Evolutionary conservation across 768 basidiomycete genomes (phyloP).

Genomic region (Baorangia bicolor): DNA sequence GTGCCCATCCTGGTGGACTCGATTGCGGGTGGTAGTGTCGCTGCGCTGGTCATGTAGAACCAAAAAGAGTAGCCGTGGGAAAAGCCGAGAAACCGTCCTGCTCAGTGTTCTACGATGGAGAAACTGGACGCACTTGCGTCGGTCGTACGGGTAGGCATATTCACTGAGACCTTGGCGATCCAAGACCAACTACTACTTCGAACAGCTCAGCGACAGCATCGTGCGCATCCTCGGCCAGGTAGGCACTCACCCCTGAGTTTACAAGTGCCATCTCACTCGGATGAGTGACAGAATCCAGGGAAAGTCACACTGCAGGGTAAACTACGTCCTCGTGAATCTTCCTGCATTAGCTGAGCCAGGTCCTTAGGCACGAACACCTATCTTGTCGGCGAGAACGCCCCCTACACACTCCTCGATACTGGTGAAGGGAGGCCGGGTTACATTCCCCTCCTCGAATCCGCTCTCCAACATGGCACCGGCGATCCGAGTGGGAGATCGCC

Average conservation of each 20-base stretch:
- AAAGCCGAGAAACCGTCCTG: too few species aligned
- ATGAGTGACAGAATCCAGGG: slow-evolving; percentile 67
- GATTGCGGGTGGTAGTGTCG: slow-evolving; percentile 19
- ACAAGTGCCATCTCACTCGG: neutral
- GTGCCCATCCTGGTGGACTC: slow-evolving; percentile 37
- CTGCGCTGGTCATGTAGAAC: slow-evolving; percentile 40
- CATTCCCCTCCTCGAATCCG: slow-evolving; percentile 60
- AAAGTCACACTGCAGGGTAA: slow-evolving; percentile 85
- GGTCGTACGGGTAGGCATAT: slow-evolving; percentile 48
- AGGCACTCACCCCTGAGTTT: neutral
- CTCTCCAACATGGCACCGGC: slow-evolving; percentile 46
- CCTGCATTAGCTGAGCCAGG: neutral
- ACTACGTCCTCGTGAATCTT: neutral
- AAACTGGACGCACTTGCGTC: slow-evolving; percentile 51
- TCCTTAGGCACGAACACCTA: slow-evolving; percentile 87
- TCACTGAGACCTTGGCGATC: neutral
- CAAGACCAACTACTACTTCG: neutral
- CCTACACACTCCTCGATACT: slow-evolving; percentile 81
- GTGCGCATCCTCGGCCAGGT: slow-evolving; percentile 78
- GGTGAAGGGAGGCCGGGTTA: slow-evolving; percentile 74
- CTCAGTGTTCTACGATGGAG: too few species aligned
- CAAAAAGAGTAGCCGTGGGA: slow-evolving; percentile 12
- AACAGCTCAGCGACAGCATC: slow-evolving; percentile 66
- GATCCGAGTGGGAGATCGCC: neutral
- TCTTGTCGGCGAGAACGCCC: slow-evolving; percentile 65